Evolutionary conservation across 129 eudicot genomes (phyloP).

Genomic region (Daucus carota): DH1_v3.0 NC_030382.2:11028501-11029000

Average conservation of each 20-base stretch:
- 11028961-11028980: neutral
- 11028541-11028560: conserved; percentile 75
- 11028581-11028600: neutral
- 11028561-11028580: conserved; percentile 35
- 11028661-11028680: neutral
- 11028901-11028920: neutral
- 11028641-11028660: neutral
- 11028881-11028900: too few species aligned
- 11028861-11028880: conserved; percentile 31
- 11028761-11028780: too few species aligned
- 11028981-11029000: neutral
- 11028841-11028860: too few species aligned
- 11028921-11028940: neutral
- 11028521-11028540: conserved; percentile 94
- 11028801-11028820: too few species aligned
- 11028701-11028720: neutral
- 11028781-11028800: too few species aligned
- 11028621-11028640: neutral
- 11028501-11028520: conserved; percentile 74
- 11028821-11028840: too few species aligned
- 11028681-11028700: neutral
- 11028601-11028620: neutral
- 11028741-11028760: too few species aligned
- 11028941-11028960: neutral
- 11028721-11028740: neutral